Conservation (phyloP, 441 rosid genomes). For the Francoa sonchifolia region DNA sequence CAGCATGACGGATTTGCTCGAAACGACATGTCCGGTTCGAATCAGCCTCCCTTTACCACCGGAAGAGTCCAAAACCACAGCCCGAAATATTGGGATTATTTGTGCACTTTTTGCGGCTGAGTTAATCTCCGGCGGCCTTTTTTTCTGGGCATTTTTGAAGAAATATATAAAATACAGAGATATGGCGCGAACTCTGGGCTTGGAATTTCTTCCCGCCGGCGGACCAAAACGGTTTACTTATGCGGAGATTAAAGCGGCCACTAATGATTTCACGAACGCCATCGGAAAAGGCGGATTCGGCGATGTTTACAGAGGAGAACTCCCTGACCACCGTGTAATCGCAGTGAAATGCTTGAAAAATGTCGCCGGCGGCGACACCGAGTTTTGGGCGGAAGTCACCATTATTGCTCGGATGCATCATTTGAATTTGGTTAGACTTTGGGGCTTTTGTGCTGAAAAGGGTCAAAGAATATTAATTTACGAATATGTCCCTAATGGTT, state of each 20-base stretch:
- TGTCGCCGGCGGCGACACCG: constrained; percentile 44
- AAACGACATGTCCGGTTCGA: constrained; percentile 42
- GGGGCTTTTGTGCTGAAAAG: constrained; percentile 70
- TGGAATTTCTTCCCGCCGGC: constrained; percentile 53
- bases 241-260: constrained; percentile 50
- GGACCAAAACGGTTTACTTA: constrained; percentile 56
- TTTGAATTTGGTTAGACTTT: constrained; percentile 47
- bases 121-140: constrained; percentile 39
- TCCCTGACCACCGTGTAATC: constrained; percentile 42
- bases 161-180: constrained; percentile 57
- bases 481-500: constrained; percentile 53
- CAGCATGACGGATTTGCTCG: constrained; percentile 37
- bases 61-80: constrained; percentile 28
- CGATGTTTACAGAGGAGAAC: constrained; percentile 59
- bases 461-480: constrained; percentile 49
- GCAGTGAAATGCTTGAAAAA: constrained; percentile 57
- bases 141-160: constrained; percentile 53
- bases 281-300: constrained; percentile 66
- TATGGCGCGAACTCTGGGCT: constrained; percentile 63
- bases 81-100: constrained; percentile 38
- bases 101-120: constrained; percentile 49
- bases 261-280: constrained; percentile 31
- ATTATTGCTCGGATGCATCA: constrained; percentile 72
- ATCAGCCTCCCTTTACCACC: constrained; percentile 48
- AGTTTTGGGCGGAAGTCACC: constrained; percentile 70